A percentile compares a stretch with the other conserved stretches of the same genome.
Evolutionary conservation across 2,329 filamentous ascomycete genomes (phyloP).

Genomic region (Colletotrichum plurivorum): DNA sequence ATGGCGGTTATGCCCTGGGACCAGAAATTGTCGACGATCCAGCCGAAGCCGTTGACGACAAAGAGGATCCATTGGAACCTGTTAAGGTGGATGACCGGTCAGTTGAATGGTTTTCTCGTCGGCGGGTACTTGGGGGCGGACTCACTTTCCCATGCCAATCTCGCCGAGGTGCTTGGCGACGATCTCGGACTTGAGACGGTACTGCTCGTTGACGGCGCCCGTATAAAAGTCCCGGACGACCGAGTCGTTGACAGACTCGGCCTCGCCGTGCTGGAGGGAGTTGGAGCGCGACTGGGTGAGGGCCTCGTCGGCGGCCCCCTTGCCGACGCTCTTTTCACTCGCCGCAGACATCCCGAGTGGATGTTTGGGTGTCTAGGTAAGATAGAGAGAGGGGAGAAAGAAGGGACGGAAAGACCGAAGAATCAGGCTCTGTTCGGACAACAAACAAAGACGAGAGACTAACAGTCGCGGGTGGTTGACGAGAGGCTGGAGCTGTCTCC

Average conservation of each 20-base stretch:
- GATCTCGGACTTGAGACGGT: conserved; percentile 52
- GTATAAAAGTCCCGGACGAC: conserved; percentile 55
- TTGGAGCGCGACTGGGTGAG: conserved; percentile 28
- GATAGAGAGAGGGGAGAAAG: not conserved
- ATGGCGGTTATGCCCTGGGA: conserved; percentile 53
- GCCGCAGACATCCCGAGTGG: conserved; percentile 21
- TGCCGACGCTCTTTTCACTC: conserved; percentile 34
- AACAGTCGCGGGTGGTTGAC: not conserved
- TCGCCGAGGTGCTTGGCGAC: conserved; percentile 47
- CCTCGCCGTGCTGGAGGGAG: conserved; percentile 30
- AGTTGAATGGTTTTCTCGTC: not conserved
- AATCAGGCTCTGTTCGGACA: conserved; percentile 39
- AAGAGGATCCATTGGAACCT: conserved; percentile 60
- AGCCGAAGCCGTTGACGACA: conserved; percentile 62
- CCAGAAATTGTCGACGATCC: conserved; percentile 61
- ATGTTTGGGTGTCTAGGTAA: not conserved
- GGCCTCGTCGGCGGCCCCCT: conserved; percentile 17
- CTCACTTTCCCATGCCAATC: conserved; percentile 54
- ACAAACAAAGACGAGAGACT: conserved; percentile 37
- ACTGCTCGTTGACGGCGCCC: conserved; percentile 46
- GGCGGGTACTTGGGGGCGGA: no score
- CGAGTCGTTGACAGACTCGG: conserved; percentile 44
- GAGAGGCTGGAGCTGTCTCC: not conserved
- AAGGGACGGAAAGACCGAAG: not conserved
- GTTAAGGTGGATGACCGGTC: not conserved